Evolutionary conservation across 2,329 filamentous ascomycete genomes (phyloP).

Genomic region (Cadophora malorum): DNA sequence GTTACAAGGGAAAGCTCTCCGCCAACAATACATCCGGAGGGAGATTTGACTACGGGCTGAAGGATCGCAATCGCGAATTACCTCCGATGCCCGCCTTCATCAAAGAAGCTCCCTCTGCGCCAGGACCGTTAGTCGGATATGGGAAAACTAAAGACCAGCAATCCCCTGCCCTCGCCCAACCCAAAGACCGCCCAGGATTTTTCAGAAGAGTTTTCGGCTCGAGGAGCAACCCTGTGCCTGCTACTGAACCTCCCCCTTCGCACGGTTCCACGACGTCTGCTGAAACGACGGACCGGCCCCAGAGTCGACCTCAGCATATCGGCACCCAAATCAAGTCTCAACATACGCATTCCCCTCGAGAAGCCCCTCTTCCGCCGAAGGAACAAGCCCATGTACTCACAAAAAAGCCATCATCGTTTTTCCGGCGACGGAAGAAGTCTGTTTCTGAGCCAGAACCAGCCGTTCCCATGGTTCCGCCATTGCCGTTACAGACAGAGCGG

Average conservation of each 20-base stretch:
- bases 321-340: constrained; percentile 55
- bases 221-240: constrained; percentile 54
- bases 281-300: constrained; percentile 49
- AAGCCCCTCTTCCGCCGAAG: constrained; percentile 41
- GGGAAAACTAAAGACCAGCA: constrained; percentile 47
- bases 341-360: constrained; percentile 36
- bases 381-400: constrained; percentile 58
- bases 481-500: constrained; percentile 37
- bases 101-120: constrained; percentile 58
- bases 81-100: constrained; percentile 47
- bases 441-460: constrained; percentile 71
- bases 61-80: constrained; percentile 40
- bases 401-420: constrained; percentile 95
- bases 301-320: constrained; percentile 51
- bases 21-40: constrained; percentile 44
- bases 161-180: constrained; percentile 49
- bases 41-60: constrained; percentile 45
- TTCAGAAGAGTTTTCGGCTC: constrained; percentile 88
- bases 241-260: constrained; percentile 43
- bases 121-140: constrained; percentile 59
- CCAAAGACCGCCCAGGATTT: constrained; percentile 81
- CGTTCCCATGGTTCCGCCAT: constrained; percentile 51
- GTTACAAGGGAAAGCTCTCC: constrained; percentile 50
- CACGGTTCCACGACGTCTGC: constrained; percentile 47
- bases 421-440: constrained; percentile 91